Conservation (phyloP, 2,329 filamentous ascomycete species). For the Claviceps humidiphila region DNA sequence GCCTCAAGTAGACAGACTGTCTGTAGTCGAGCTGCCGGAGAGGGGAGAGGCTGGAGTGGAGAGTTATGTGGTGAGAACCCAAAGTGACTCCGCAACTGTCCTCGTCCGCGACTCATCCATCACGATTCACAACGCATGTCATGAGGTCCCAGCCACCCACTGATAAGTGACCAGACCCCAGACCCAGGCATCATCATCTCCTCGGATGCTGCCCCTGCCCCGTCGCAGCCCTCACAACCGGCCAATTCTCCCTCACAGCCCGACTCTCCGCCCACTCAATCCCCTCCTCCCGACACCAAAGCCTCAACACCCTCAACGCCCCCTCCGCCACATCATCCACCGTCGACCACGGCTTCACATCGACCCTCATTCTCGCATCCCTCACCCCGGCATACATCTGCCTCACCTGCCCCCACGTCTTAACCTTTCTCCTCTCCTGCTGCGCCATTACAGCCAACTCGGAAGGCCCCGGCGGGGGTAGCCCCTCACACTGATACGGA, state of each 20-base stretch:
- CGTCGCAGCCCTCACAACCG: conserved; percentile 1
- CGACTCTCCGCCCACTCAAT: conserved; percentile 33
- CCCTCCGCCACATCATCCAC: conserved; percentile 30
- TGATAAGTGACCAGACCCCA: too few relatives aligned
- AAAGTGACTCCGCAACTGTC: too few relatives aligned
- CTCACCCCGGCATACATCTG: conserved; percentile 20
- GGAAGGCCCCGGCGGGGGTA: background rate
- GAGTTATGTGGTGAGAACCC: too few relatives aligned
- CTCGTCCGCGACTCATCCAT: too few relatives aligned
- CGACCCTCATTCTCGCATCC: conserved; percentile 16
- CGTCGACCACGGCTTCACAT: conserved; percentile 27
- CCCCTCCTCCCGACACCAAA: conserved; percentile 30
- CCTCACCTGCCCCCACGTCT: conserved; percentile 16
- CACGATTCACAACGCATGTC: too few relatives aligned
- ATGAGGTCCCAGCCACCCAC: too few relatives aligned
- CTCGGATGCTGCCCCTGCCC: too few relatives aligned
- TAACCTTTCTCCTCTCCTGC: conserved; percentile 15
- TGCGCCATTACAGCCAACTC: conserved; percentile 12
- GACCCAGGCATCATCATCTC: too few relatives aligned
- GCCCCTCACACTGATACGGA: conserved; percentile 12
- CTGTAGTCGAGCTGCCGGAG: too few relatives aligned
- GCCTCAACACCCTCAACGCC: conserved; percentile 26
- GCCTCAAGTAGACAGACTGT: too few relatives aligned
- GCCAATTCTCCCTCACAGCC: conserved; percentile 13
- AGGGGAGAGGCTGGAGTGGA: too few relatives aligned